These are phyloP conservation scores for Musa balbisiana DNA, from an alignment of 202 grass and related monocot genomes.

Conservation along the genomic window DNA sequence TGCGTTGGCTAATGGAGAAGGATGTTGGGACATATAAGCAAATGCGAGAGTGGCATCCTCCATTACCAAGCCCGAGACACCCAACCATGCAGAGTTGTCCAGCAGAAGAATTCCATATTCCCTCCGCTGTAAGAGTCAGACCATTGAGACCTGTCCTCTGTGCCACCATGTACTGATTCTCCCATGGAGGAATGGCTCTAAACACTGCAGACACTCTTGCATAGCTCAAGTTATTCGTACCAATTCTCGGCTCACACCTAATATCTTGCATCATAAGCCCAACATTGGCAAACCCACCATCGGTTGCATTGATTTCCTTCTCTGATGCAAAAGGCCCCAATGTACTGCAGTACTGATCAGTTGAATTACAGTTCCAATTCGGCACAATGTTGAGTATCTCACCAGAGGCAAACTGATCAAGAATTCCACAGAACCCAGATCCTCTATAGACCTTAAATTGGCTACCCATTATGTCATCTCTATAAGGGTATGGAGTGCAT, in stretches of 20 bases:
- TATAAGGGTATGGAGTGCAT: conserved; percentile 44
- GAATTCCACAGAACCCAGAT: conserved; percentile 55
- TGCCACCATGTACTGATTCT: conserved; percentile 40
- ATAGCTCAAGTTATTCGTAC: conserved; percentile 8
- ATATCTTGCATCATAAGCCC: conserved; percentile 69
- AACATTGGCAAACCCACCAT: conserved; percentile 43
- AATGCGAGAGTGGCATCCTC: conserved; percentile 47
- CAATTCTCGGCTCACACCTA: conserved; percentile 40
- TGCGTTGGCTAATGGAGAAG: conserved; percentile 46
- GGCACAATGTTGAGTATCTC: conserved; percentile 51
- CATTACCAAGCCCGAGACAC: conserved; percentile 40
- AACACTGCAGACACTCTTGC: conserved; percentile 68
- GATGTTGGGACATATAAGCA: conserved; percentile 65
- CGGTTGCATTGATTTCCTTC: conserved; percentile 19
- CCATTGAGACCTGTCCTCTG: conserved; percentile 49
- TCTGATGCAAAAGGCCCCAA: conserved; percentile 58
- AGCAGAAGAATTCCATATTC: conserved; percentile 56
- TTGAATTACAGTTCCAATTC: conserved; percentile 61
- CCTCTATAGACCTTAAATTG: conserved; percentile 46
- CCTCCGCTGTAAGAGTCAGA: conserved; percentile 60
- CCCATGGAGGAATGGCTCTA: conserved; percentile 44
- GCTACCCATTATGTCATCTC: conserved; percentile 37
- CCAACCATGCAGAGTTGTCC: conserved; percentile 92
- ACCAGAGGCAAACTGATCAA: conserved; percentile 50
- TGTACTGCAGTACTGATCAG: conserved; percentile 35